Evolutionary conservation across 1,284 basidiomycete species (phyloP), one percentile per base, ranked within the genome.

Genomic region (Rhodotorula sp.): DNA sequence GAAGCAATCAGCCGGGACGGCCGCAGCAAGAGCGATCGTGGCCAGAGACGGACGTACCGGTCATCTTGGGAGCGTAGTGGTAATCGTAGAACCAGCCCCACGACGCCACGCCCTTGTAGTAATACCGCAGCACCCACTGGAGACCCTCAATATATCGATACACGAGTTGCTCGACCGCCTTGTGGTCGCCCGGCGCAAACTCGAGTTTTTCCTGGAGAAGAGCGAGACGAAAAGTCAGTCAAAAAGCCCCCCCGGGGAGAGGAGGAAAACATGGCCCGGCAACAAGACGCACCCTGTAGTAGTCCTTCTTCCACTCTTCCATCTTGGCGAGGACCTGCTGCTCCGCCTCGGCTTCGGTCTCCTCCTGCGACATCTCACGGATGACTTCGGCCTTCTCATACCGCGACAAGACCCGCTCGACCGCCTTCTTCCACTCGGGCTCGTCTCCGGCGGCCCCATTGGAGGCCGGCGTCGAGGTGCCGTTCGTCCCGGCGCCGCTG

Each of bases 21-120:
- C 60, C 47, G 47, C 43, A 60, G 59, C 45, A 43, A 57, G 43
- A 10, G 28, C 12, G 7, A 43, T 6, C 38, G 21, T 19, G 19
- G 5, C 26, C 16, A 43, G 10, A 38, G 69, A 6, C 31, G 61
- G 5, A 26, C 86, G 70, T 75, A 92, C 93, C 93, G 55, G 92
- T 92, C 74, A 97, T 95, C 63, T 93, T 87, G 21, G 94, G 95
- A 0, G 95, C 91, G 81, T 97, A 99, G 81, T 99, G 95, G 81
- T 97, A 98, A 80, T 95, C 85, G 83, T 98, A 99, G 84, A 97
- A 99, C 97, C 97, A 99, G 38, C 92, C 88, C 95, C 95, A 99
- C 8, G 93, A 95, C 3, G 92, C 91, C 21, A 97, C 94, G 49
- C 95, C 95, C 75, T 91, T 89, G 82, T 98, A 98, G 81, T 99